Evolutionary conservation across 1,139 yeast species (phyloP).

Genomic region (Trichomonascaceae sp.): DNA sequence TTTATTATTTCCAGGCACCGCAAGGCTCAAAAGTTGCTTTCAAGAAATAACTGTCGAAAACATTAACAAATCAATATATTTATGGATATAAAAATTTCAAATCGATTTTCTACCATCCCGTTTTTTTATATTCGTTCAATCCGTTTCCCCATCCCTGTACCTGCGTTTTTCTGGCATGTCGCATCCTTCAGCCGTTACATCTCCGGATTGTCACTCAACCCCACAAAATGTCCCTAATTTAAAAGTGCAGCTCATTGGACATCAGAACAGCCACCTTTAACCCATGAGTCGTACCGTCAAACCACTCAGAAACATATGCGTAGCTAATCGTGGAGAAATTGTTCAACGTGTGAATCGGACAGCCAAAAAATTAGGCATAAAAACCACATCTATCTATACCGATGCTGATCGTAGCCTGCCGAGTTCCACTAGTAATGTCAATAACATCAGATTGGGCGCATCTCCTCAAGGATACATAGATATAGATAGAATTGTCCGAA

Average conservation of each 20-base stretch:
- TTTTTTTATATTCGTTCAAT: too few relatives aligned
- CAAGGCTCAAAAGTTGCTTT: too few relatives aligned
- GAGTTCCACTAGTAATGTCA: slow-evolving; percentile 36
- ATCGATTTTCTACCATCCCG: too few relatives aligned
- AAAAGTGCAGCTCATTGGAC: neutral
- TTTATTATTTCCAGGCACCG: neutral
- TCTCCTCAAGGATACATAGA: slow-evolving; percentile 42
- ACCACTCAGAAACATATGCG: slow-evolving; percentile 33
- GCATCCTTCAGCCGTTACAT: neutral
- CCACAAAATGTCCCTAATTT: neutral
- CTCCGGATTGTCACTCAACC: neutral
- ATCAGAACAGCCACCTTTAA: neutral
- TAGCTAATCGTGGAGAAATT: slow-evolving; percentile 46
- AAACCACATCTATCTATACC: slow-evolving; percentile 39
- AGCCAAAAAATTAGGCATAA: slow-evolving; percentile 36
- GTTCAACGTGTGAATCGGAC: slow-evolving; percentile 40
- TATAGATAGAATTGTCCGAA: slow-evolving; percentile 37
- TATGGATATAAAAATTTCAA: too few relatives aligned
- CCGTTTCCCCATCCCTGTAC: neutral
- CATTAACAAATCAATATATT: too few relatives aligned
- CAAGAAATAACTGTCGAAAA: too few relatives aligned
- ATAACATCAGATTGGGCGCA: slow-evolving; percentile 35
- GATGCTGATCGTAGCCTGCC: slow-evolving; percentile 40
- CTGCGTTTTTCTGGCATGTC: neutral
- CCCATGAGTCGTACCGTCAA: slow-evolving; percentile 13